Base-by-base conservation (phyloP, 2,329 filamentous ascomycete genomes). In the Pseudogymnoascus sp. region DNA sequence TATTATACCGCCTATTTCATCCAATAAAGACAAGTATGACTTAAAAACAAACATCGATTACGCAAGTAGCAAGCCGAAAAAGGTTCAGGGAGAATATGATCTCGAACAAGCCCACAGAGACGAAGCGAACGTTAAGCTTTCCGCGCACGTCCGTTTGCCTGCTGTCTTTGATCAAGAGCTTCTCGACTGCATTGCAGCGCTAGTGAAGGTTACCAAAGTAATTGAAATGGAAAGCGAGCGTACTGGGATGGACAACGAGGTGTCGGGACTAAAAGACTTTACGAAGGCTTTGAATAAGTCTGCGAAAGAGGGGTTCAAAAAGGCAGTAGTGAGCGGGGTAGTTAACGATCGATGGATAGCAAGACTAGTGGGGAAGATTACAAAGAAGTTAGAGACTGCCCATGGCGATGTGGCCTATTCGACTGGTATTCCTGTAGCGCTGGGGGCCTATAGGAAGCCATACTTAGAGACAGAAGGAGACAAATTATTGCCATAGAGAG, bases 161-260 rank as follows among this genome's bases (percentile, higher is more conserved):
- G 79, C 79, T 1, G 72, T 74, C 3, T 81, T 83, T 65, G 77
- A 82, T 64, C 81, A 83, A 65, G 77, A 78, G 19, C 73, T 84
- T 3, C 77, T 84, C 62, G 79, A 82, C 67, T 84, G 83, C 70
- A 73, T 79, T n/a, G 81, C 81, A 1, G 80, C 81, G 1, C 73
- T 83, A 0, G 77, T 83, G n/a, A 84, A 84, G 68, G 81, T 81
- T 0, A 83, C 78, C n/a, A 84, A 84, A 66, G 76, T 84, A 39
- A 80, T 83, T 54, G 81, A 84, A 67, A 73, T 79, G 25, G 80
- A 83, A 68, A 81, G 79, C 65, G 77, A 77, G 19, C 73, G 65
- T 1, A 69, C 68, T 11, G 66, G 61, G 11, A 67, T 73, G 64
- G 69, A 75, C 62, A 65, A 71, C 48, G 70, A 69, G 66, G 68